Conservation (phyloP, 1,284 basidiomycete species). For the Cutaneotrichosporon mucoides region DNA sequence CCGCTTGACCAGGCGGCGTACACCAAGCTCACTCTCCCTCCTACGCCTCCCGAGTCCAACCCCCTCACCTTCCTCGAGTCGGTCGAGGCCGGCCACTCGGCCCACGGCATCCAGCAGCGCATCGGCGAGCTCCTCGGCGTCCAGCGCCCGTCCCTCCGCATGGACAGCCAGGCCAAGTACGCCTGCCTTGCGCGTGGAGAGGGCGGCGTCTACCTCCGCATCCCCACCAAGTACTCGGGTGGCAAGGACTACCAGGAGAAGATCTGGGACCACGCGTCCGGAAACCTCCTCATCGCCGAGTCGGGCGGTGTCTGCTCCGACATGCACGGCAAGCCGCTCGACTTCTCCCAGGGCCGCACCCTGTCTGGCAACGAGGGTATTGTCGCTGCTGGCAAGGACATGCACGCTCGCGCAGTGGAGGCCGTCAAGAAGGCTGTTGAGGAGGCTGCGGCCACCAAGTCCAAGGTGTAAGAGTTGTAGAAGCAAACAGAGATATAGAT, state of each 20-base stretch:
- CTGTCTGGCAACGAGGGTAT: conserved; percentile 84
- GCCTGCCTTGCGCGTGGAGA: conserved; percentile 81
- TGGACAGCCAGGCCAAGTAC: conserved; percentile 99
- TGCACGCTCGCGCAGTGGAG: conserved; percentile 65
- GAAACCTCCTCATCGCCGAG: conserved; percentile 78
- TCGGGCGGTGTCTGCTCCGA: conserved; percentile 84
- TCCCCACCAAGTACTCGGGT: conserved; percentile 64
- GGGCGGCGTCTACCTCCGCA: conserved; percentile 82
- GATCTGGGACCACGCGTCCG: conserved; percentile 96
- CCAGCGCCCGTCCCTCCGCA: conserved; percentile 62
- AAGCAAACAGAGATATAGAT: background rate
- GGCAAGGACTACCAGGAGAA: conserved; percentile 78
- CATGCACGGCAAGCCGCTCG: conserved; percentile 69
- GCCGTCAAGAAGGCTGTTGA: conserved; percentile 67
- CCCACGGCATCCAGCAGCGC: conserved; percentile 73
- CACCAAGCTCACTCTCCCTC: conserved; percentile 35
- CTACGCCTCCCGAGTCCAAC: conserved; percentile 37
- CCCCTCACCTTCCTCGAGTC: conserved; percentile 72
- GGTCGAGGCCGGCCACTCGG: conserved; percentile 87
- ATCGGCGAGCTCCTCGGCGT: conserved; percentile 70
- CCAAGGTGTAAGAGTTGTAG: background rate
- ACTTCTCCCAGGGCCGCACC: conserved; percentile 84
- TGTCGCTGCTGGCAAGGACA: conserved; percentile 65
- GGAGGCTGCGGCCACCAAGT: conserved; percentile 38
- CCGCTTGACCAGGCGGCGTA: conserved; percentile 35